phyloP scores from a whole-genome alignment of 768 basidiomycete species.

The Calocera cornea region DNA sequence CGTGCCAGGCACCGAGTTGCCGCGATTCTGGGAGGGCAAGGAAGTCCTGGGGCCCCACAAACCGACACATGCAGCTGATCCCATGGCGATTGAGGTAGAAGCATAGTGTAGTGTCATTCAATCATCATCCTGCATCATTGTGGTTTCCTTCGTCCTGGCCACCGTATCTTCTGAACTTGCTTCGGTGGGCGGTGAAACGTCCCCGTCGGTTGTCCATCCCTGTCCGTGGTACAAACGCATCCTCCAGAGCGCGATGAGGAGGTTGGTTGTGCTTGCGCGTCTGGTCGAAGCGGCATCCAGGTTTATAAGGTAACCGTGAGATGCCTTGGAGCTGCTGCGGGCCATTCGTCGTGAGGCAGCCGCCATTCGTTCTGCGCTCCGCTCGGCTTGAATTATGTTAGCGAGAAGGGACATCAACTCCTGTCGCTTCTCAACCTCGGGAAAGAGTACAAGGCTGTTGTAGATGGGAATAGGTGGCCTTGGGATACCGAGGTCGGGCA shows the following conservation, averaged over 20 bases:
- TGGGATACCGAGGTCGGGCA: slow-evolving; percentile 22
- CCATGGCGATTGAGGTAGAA: slow-evolving; percentile 16
- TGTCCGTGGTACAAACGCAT: slow-evolving; percentile 61
- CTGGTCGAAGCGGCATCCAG: slow-evolving; percentile 37
- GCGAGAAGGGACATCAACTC: slow-evolving; percentile 39
- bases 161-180: slow-evolving; percentile 2
- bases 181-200: slow-evolving; percentile 6
- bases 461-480: slow-evolving; percentile 44
- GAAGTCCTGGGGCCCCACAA: slow-evolving; percentile 41
- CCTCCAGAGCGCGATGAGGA: slow-evolving; percentile 67
- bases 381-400: slow-evolving; percentile 38
- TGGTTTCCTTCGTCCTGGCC: neutral
- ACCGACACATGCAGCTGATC: slow-evolving; percentile 7
- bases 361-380: slow-evolving; percentile 19
- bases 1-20: slow-evolving; percentile 78
- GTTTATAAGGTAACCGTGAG: slow-evolving; percentile 55
- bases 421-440: slow-evolving; percentile 45
- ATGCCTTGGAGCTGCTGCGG: slow-evolving; percentile 35
- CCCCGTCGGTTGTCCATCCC: slow-evolving; percentile 33
- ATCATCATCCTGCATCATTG: neutral
- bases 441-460: slow-evolving; percentile 52
- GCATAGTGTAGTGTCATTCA: slow-evolving; percentile 4
- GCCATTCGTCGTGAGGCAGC: no score
- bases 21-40: slow-evolving; percentile 77
- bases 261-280: slow-evolving; percentile 46